Conservation (phyloP, 257 asterid species). For the Handroanthus guayacan region DNA sequence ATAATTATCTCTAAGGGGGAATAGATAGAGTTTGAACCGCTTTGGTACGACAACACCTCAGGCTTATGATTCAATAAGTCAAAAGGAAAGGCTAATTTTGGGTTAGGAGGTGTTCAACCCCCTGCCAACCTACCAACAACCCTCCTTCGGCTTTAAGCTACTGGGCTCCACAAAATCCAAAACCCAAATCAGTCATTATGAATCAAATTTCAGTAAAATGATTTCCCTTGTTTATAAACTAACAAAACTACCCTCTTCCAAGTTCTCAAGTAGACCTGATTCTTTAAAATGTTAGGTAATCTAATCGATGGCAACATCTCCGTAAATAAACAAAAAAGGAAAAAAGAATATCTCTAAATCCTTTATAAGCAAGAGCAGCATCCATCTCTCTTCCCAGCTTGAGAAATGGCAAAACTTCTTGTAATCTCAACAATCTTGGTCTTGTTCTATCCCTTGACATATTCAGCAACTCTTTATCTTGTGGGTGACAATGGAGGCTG, state of each 20-base stretch:
- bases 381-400: background rate
- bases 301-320: constrained; percentile 39
- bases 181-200: background rate
- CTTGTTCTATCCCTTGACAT: constrained; percentile 38
- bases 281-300: constrained; percentile 54
- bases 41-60: background rate
- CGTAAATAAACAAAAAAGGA: background rate
- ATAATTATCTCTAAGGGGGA: no score
- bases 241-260: no score
- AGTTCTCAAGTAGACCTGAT: no score
- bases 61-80: constrained; percentile 5
- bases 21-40: no score
- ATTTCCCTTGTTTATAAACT: no score
- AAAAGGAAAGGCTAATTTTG: constrained; percentile 23
- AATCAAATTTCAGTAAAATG: background rate
- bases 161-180: background rate
- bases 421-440: constrained; percentile 33
- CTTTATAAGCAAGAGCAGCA: constrained; percentile 11
- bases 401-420: constrained; percentile 52
- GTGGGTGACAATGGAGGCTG: constrained; percentile 88
- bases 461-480: constrained; percentile 55
- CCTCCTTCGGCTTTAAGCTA: background rate
- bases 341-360: background rate
- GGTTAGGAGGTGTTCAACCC: constrained; percentile 51
- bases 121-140: constrained; percentile 56